Evolutionary conservation across 2,329 filamentous ascomycete genomes (phyloP).

Genomic region (Aspergillus flavus): DNA sequence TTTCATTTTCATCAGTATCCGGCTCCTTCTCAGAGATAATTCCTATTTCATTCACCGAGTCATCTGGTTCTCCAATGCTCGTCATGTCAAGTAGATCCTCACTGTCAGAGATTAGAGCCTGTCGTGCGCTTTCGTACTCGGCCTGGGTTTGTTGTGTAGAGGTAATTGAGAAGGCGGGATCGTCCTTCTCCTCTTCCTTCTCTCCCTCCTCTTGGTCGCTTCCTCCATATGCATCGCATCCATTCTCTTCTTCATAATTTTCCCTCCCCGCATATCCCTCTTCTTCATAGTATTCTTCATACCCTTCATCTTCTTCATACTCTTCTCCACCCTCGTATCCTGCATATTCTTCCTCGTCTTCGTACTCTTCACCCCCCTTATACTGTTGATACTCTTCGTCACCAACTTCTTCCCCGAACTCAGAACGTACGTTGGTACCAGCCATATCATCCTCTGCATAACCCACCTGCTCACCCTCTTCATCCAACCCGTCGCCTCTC

Average conservation of each 20-base stretch:
- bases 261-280: not conserved
- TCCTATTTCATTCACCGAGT: not conserved
- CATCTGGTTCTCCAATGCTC: not conserved
- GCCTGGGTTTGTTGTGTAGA: not conserved
- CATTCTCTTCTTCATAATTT: not conserved
- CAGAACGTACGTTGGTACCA: not conserved
- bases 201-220: not conserved
- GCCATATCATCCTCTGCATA: not conserved
- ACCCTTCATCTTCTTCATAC: not conserved
- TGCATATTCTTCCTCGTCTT: no score
- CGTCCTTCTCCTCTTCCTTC: not conserved
- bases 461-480: conserved; percentile 4
- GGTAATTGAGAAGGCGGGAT: not conserved
- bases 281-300: conserved; percentile 2
- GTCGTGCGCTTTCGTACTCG: conserved; percentile 11
- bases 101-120: not conserved
- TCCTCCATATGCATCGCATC: not conserved
- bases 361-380: not conserved
- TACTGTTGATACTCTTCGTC: not conserved
- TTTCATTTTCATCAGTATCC: not conserved
- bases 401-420: not conserved
- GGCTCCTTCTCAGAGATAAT: not conserved
- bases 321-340: not conserved
- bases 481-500: not conserved
- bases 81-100: not conserved